A percentile compares a stretch with the other conserved stretches of the same genome.
Evolutionary conservation across 208 protist species (phyloP).

Genomic region (Crithidia thermophila): DNA sequence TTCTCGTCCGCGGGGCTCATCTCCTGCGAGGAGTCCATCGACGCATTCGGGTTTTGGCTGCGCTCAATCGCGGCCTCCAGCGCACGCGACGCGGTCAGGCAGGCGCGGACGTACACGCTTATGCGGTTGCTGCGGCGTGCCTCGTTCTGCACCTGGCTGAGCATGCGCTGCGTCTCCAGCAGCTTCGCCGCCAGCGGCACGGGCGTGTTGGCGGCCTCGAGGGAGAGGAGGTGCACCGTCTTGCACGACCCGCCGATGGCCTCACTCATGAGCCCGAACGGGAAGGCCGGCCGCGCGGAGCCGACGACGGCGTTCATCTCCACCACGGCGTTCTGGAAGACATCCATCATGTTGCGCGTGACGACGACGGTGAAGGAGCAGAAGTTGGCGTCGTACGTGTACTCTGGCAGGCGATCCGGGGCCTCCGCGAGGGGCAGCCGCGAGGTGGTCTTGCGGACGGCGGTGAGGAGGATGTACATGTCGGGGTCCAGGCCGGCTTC

Average conservation of each 20-base stretch:
- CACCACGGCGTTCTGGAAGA: conserved; percentile 25
- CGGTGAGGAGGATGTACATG: conserved; percentile 35
- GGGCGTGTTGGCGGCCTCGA: conserved; percentile 20
- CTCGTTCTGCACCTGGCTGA: conserved; percentile 21
- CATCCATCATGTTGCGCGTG: conserved; percentile 29
- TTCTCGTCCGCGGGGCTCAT: conserved; percentile 6
- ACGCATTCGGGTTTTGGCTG: no score
- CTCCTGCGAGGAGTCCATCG: neutral
- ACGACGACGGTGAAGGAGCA: conserved; percentile 47
- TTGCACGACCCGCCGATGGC: conserved; percentile 30
- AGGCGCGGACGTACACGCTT: conserved; percentile 25
- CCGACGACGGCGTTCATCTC: conserved; percentile 20
- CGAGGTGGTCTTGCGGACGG: conserved; percentile 34
- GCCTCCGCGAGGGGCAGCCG: conserved; percentile 8
- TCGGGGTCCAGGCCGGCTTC: conserved; percentile 5
- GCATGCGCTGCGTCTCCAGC: conserved; percentile 30
- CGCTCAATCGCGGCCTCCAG: neutral
- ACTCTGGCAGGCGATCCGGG: conserved; percentile 9
- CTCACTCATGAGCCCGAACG: conserved; percentile 39
- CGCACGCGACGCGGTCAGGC: conserved; percentile 9
- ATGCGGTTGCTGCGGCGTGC: conserved; percentile 20
- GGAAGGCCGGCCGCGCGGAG: conserved; percentile 5
- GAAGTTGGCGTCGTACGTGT: conserved; percentile 37
- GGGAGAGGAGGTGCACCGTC: conserved; percentile 32
- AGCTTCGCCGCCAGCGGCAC: neutral